Base-by-base conservation (phyloP, 345 rosid genomes). In the Viola odorata region DNA sequence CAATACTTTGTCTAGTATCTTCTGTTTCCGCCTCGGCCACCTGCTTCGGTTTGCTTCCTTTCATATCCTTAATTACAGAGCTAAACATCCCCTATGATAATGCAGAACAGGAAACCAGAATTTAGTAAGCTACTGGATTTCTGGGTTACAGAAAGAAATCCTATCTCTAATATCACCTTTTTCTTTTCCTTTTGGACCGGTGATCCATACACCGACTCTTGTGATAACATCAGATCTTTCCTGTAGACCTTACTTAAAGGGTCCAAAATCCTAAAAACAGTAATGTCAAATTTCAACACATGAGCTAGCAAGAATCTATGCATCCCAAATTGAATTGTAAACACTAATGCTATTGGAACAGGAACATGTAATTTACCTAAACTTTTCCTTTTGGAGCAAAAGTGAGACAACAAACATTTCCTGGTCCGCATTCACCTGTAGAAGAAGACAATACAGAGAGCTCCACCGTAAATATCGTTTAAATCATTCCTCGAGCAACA, bases 51-150 rank as follows among this genome's bases (percentile, higher is more conserved):
- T 84, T 89, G 44, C 73, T 71, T 62, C 88, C 77, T 66, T 69
- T 77, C 6, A 78, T 67, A 52, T 81, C 85, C 73, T 74, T 84
- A 70, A 87, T 79, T 17, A 91, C 84, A n/a, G 95, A 92, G 68
- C 94, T 81, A 73, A 92, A 92, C 65, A 92, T 70, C 41, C 98
- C 85, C 98, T 87, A 58, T n/a, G n/a, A n/a, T 12, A 17, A 65
- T 38, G 45, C 41, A 62, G 65, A 57, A 61, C n/a, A 42, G 40
- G 32, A 48, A 64, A 63, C 54, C 23, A 60, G 36, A 54, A 7
- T 50, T 53, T 12, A 51, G 14, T 39, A 23, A 45, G n/a, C 5
- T 6, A 45, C 50, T 32, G 41, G 45, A n/a, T 32, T 50, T 23
- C 11, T 9, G 50, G 13, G 13, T 11, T 47, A 47, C 4, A 47